phyloP scores from a whole-genome alignment of 805 yeast genomes.

The Ogataea parapolymorpha region DNA sequence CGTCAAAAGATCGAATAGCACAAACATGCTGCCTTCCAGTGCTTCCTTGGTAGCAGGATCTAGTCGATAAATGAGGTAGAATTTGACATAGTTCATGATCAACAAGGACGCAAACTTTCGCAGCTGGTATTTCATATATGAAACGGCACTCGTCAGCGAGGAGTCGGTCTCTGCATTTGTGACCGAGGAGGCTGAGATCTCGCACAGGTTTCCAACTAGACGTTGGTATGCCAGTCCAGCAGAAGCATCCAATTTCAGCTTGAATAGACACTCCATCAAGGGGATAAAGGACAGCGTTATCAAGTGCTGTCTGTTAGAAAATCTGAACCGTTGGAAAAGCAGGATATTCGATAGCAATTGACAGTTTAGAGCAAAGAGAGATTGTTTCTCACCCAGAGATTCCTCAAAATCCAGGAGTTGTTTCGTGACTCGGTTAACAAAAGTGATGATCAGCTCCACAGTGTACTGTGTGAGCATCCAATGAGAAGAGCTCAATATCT shows the following conservation, averaged over 20 bases:
- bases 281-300: constrained; percentile 47
- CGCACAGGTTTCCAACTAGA: constrained; percentile 65
- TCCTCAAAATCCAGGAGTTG: constrained; percentile 3
- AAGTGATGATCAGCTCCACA: constrained; percentile 45
- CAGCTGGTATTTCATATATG: constrained; percentile 54
- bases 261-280: constrained; percentile 46
- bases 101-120: constrained; percentile 62
- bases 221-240: constrained; percentile 51
- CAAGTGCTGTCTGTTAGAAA: constrained; percentile 72
- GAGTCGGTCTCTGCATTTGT: constrained; percentile 21
- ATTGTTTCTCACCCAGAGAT: constrained; percentile 31
- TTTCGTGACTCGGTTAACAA: constrained; percentile 14
- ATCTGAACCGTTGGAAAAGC: constrained; percentile 64
- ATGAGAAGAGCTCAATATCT: constrained; percentile 43
- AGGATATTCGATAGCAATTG: constrained; percentile 56
- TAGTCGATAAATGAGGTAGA: constrained; percentile 50
- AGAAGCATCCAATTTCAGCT: constrained; percentile 19
- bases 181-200: constrained; percentile 47
- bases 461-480: constrained; percentile 67
- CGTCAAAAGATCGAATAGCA: constrained; percentile 68
- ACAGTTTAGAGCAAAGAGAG: constrained; percentile 32
- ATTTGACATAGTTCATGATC: constrained; percentile 53
- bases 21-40: constrained; percentile 54
- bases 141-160: constrained; percentile 50
- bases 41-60: constrained; percentile 43